Evolutionary conservation across 805 yeast genomes (phyloP).

Genomic region (Cyberlindnera misumaiensis): DNA sequence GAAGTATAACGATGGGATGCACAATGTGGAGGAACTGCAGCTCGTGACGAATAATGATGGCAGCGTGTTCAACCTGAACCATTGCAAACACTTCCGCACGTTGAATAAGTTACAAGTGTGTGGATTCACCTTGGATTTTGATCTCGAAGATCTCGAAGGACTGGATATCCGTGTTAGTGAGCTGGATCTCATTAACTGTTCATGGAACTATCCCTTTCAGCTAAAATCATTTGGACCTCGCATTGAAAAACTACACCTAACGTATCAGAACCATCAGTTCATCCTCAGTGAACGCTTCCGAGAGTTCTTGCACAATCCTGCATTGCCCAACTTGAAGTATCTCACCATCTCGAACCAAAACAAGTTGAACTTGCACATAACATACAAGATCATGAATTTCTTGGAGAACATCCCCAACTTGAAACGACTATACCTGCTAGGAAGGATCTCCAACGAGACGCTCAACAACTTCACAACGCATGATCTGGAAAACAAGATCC

Average conservation of each 20-base stretch:
- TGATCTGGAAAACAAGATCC: constrained; percentile 22
- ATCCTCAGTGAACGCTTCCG: constrained; percentile 30
- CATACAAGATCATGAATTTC: constrained; percentile 26
- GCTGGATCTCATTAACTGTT: constrained; percentile 36
- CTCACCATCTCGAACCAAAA: constrained; percentile 25
- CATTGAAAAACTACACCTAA: constrained; percentile 21
- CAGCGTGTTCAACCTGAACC: constrained; percentile 36
- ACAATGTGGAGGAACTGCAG: constrained; percentile 12
- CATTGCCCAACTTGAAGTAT: constrained; percentile 20
- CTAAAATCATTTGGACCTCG: constrained; percentile 26
- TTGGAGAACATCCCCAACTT: constrained; percentile 27
- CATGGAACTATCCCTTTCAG: constrained; percentile 53
- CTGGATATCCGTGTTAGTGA: constrained; percentile 14
- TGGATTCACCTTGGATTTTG: constrained; percentile 38
- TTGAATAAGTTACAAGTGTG: constrained; percentile 30
- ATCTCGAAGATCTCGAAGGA: constrained; percentile 24
- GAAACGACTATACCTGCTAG: constrained; percentile 23
- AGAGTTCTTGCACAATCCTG: constrained; percentile 25
- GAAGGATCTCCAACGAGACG: constrained; percentile 29
- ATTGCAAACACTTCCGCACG: constrained; percentile 31
- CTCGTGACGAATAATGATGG: constrained; percentile 18
- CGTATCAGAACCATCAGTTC: constrained; percentile 27
- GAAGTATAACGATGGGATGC: constrained; percentile 23
- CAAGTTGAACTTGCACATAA: constrained; percentile 25
- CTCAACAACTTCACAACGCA: constrained; percentile 23